phyloP scores from a whole-genome alignment of 108 stramenopile genomes.

The Nitzschia inconspicua region DNA sequence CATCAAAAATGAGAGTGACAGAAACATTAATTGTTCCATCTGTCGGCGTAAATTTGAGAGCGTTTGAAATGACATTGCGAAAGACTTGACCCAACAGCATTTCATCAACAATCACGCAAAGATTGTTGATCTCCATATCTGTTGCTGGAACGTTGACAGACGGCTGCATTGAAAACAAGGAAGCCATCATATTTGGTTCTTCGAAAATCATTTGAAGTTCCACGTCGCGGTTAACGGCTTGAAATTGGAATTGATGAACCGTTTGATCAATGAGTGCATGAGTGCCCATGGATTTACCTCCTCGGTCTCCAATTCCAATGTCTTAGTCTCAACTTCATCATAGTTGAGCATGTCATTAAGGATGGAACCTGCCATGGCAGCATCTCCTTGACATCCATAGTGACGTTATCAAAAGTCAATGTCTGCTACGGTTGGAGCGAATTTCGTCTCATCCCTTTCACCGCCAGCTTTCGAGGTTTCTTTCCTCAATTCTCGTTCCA shows the following conservation, averaged over 20 bases:
- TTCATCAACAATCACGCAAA: slow-evolving; percentile 34
- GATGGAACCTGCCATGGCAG: no score
- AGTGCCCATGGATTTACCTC: slow-evolving; percentile 24
- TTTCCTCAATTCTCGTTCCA: slow-evolving; percentile 24
- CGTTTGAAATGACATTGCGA: slow-evolving; percentile 26
- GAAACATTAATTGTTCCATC: slow-evolving; percentile 14
- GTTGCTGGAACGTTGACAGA: no score
- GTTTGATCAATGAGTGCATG: slow-evolving; percentile 9
- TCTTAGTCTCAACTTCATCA: slow-evolving; percentile 29
- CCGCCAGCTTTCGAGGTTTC: no score
- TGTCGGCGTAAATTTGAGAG: slow-evolving; percentile 19
- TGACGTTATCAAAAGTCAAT: no score
- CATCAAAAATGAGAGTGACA: no score
- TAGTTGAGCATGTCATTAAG: slow-evolving; percentile 37
- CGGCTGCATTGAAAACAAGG: not conserved
- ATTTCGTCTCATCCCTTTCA: no score
- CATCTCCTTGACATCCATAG: no score
- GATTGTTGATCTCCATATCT: not conserved
- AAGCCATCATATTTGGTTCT: no score
- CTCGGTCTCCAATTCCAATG: slow-evolving; percentile 14
- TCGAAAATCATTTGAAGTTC: not conserved
- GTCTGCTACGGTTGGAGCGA: no score
- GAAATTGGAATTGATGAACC: slow-evolving; percentile 21
- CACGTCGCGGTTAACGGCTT: slow-evolving; percentile 8
- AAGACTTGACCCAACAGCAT: slow-evolving; percentile 17